phyloP scores from a whole-genome alignment of 2,329 filamentous ascomycete species.

The Lecanicillium sp. region DNA sequence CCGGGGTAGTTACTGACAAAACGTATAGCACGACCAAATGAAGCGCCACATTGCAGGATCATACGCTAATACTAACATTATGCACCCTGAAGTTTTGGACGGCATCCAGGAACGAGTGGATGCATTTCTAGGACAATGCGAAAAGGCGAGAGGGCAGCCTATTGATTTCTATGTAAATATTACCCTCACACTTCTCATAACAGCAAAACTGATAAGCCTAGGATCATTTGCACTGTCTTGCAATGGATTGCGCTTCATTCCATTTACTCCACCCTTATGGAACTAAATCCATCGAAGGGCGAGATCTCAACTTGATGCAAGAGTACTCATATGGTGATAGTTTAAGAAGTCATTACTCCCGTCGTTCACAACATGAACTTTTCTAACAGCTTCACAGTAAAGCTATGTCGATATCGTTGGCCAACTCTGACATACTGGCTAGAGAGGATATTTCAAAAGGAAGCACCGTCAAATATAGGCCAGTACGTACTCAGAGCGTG shows the following conservation, averaged over 20 bases:
- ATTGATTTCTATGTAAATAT: slow-evolving; percentile 53
- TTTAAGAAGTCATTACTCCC: slow-evolving; percentile 46
- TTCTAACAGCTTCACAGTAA: slow-evolving; percentile 33
- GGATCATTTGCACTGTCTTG: slow-evolving; percentile 9
- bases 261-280: slow-evolving; percentile 61
- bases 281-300: slow-evolving; percentile 48
- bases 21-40: slow-evolving; percentile 48
- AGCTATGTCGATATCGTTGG: slow-evolving; percentile 49
- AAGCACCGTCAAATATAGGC: slow-evolving; percentile 24
- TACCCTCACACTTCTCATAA: slow-evolving; percentile 18
- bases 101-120: slow-evolving; percentile 50
- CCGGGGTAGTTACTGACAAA: not conserved
- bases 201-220: not conserved
- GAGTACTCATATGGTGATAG: slow-evolving; percentile 61
- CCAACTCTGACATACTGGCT: slow-evolving; percentile 28
- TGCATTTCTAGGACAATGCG: slow-evolving; percentile 47
- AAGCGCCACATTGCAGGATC: slow-evolving; percentile 57
- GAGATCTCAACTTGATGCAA: slow-evolving; percentile 56
- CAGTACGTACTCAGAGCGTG: slow-evolving; percentile 49
- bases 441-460: not conserved
- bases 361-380: not conserved
- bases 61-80: slow-evolving; percentile 61
- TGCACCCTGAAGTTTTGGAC: slow-evolving; percentile 44
- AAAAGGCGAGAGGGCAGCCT: slow-evolving; percentile 29
- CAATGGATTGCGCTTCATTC: slow-evolving; percentile 39